Evolutionary conservation across 2,329 filamentous ascomycete species (phyloP).

Genomic region (Raffaelea arxii): DNA sequence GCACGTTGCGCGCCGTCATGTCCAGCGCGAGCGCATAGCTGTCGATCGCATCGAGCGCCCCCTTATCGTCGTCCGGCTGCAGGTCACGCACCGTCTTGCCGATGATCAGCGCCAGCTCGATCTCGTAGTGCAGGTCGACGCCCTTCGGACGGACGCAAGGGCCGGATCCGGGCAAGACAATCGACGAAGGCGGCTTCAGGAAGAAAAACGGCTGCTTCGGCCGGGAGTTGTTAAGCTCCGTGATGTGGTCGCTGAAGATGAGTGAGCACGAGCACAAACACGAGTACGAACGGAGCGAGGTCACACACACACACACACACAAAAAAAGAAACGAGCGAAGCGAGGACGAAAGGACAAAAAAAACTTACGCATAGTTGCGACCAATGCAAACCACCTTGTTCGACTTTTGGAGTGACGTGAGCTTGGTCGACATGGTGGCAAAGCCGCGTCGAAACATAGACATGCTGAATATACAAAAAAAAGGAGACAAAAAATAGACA

Average conservation of each 20-base stretch:
- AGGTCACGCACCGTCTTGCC: slow-evolving; percentile 72
- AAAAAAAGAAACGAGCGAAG: background rate
- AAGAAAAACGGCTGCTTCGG: slow-evolving; percentile 99
- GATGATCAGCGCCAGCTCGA: slow-evolving; percentile 85
- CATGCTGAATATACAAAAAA: slow-evolving; percentile 7
- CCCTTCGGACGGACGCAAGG: slow-evolving; percentile 75
- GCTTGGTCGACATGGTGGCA: slow-evolving; percentile 25
- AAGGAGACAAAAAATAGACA: background rate
- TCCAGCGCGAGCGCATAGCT: slow-evolving; percentile 88
- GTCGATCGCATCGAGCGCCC: slow-evolving; percentile 73
- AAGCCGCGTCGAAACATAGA: slow-evolving; percentile 19
- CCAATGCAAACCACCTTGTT: slow-evolving; percentile 76
- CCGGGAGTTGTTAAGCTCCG: slow-evolving; percentile 76
- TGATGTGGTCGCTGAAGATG: slow-evolving; percentile 68
- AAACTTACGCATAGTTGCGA: slow-evolving; percentile 86
- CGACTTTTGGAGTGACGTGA: slow-evolving; percentile 32
- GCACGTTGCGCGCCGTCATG: slow-evolving; percentile 92
- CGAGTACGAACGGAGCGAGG: too few relatives aligned
- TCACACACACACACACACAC: too few relatives aligned
- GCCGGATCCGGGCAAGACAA: slow-evolving; percentile 69
- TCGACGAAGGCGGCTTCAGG: slow-evolving; percentile 83
- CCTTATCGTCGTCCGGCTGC: slow-evolving; percentile 59
- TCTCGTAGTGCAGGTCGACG: slow-evolving; percentile 84
- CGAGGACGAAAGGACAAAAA: too few relatives aligned
- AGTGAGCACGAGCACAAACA: background rate